Percentiles rank a stretch among this genome's conserved stretches.
phyloP scores from a whole-genome alignment of 75 land plant genomes.

The Sequoiadendron giganteum region DNA sequence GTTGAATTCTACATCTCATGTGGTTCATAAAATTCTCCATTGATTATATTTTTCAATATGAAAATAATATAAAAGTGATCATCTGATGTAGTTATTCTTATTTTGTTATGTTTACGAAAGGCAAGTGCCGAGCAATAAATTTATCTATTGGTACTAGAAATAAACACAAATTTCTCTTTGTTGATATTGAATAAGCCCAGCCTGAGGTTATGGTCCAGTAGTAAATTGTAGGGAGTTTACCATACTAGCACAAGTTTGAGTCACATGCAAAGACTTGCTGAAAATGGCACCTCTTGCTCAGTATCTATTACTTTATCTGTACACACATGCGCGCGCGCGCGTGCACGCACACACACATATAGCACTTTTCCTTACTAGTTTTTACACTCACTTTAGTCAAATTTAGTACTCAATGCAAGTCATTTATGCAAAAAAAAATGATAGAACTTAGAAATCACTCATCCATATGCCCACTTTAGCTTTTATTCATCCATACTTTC shows the following conservation, averaged over 20 bases:
- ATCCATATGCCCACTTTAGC: no score
- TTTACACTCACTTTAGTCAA: no score
- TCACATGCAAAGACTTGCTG: neutral
- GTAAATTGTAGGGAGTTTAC: neutral
- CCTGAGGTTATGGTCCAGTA: neutral
- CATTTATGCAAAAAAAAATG: no score
- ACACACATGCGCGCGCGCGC: no score
- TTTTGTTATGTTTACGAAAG: neutral
- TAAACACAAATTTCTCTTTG: neutral
- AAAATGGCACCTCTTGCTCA: neutral
- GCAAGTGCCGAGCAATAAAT: neutral
- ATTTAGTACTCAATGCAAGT: no score
- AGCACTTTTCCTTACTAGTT: no score
- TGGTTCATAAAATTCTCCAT: neutral
- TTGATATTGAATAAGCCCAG: neutral
- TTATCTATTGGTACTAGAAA: neutral
- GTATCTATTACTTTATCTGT: neutral
- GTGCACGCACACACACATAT: no score
- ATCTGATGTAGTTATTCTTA: neutral
- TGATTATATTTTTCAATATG: neutral
- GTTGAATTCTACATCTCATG: neutral
- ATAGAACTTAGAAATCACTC: no score
- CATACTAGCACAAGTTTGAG: neutral
- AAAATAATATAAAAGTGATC: neutral
- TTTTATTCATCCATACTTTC: no score